These are phyloP conservation scores for Penicillium aurantiogriseum DNA, from an alignment of 2,329 filamentous ascomycete species.

Conservation along the genomic window DNA sequence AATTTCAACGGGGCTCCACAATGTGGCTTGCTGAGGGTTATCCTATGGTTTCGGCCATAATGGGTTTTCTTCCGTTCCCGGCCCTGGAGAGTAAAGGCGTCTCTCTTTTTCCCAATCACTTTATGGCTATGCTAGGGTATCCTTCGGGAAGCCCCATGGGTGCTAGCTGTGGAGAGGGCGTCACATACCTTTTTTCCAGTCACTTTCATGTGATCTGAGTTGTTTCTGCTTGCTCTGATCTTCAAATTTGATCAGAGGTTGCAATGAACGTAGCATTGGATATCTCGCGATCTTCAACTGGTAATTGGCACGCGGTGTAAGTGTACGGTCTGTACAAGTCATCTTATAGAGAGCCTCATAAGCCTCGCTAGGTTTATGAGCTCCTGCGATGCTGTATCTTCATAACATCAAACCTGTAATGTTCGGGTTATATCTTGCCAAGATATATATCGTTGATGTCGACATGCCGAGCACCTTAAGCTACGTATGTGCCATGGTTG, in stretches of 20 bases:
- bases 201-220: neutral
- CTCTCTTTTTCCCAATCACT: conserved; percentile 46
- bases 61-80: conserved; percentile 53
- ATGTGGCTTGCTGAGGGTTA: conserved; percentile 52
- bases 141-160: conserved; percentile 42
- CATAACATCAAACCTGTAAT: neutral
- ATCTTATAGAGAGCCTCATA: neutral
- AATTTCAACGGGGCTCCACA: conserved; percentile 48
- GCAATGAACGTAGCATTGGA: neutral
- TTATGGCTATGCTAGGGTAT: conserved; percentile 47
- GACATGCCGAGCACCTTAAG: neutral
- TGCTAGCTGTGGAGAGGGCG: conserved; percentile 50
- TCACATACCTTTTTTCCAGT: conserved; percentile 35
- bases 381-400: neutral
- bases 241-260: neutral
- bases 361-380: neutral
- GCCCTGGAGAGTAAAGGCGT: conserved; percentile 46
- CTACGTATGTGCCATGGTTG: neutral
- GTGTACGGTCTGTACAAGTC: neutral
- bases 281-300: neutral
- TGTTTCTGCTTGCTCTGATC: neutral
- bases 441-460: neutral
- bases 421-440: neutral
- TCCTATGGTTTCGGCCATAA: conserved; percentile 43
- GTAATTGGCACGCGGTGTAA: neutral